These are phyloP conservation scores for Stemphylium vesicarium DNA, from an alignment of 2,329 filamentous ascomycete species.

Conservation along the genomic window DNA sequence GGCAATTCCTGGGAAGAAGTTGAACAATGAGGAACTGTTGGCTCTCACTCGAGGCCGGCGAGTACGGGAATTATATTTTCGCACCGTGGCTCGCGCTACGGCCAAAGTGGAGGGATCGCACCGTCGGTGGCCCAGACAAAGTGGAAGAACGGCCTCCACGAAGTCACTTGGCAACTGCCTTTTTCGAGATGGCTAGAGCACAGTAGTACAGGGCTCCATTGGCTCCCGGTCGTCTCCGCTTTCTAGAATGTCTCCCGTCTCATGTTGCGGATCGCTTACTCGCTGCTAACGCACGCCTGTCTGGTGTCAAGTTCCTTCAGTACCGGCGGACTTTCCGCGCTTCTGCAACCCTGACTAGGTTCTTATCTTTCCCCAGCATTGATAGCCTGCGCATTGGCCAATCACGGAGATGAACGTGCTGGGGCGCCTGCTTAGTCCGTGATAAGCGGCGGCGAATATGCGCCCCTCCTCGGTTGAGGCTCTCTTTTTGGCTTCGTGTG, in stretches of 20 bases:
- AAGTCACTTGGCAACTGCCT: slow-evolving; percentile 46
- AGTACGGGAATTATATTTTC: slow-evolving; percentile 43
- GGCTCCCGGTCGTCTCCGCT: slow-evolving; percentile 43
- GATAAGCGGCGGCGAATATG: slow-evolving; percentile 48
- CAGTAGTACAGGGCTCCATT: slow-evolving; percentile 26
- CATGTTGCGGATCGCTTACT: slow-evolving; percentile 26
- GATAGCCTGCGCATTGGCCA: slow-evolving; percentile 25
- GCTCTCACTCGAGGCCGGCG: slow-evolving; percentile 18
- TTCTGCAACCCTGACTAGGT: slow-evolving; percentile 30
- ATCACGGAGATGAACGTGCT: slow-evolving; percentile 26
- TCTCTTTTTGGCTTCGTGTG: slow-evolving; percentile 35
- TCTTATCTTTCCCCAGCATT: slow-evolving; percentile 43
- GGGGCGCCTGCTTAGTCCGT: slow-evolving; percentile 20
- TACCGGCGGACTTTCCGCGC: slow-evolving; percentile 25
- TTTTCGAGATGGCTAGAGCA: slow-evolving; percentile 34
- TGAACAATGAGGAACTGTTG: slow-evolving; percentile 37
- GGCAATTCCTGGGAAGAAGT: slow-evolving; percentile 35
- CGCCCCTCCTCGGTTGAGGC: slow-evolving; percentile 45
- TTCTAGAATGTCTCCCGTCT: slow-evolving; percentile 19
- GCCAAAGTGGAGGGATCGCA: slow-evolving; percentile 34
- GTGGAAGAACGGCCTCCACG: slow-evolving; percentile 25
- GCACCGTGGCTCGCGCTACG: slow-evolving; percentile 35
- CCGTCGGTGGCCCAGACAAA: slow-evolving; percentile 37
- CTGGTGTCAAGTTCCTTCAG: slow-evolving; percentile 27
- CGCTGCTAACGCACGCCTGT: slow-evolving; percentile 22